Conservation (phyloP, 495 filamentous ascomycete genomes). For the Xylaria venustula region DNA sequence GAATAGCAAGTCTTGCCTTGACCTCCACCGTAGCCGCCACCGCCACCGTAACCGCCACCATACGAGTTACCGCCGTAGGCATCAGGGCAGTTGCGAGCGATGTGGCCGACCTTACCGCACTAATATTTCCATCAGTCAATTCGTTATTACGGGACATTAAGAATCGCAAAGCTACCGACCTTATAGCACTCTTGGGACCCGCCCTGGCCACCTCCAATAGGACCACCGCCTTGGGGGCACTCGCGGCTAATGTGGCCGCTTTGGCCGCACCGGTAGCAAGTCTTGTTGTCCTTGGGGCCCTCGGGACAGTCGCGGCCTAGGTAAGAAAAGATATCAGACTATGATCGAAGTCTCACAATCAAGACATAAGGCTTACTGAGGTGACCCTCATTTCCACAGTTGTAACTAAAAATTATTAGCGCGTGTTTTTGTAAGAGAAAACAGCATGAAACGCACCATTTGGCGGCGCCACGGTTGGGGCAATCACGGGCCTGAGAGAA, state of each 20-base stretch:
- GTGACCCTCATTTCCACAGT: conserved; percentile 72
- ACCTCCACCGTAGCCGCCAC: conserved; percentile 43
- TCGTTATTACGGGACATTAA: neutral
- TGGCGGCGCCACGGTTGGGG: conserved; percentile 87
- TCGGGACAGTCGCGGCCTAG: conserved; percentile 87
- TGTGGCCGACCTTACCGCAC: conserved; percentile 96
- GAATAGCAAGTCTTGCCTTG: conserved; percentile 87
- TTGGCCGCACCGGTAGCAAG: conserved; percentile 91
- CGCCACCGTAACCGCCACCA: conserved; percentile 29
- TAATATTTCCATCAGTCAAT: conserved; percentile 20
- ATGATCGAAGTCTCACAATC: neutral
- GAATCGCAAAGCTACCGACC: conserved; percentile 47
- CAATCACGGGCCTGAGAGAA: conserved; percentile 78
- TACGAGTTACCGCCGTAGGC: conserved; percentile 46
- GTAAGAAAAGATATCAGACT: neutral
- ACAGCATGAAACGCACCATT: conserved; percentile 63
- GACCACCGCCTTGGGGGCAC: conserved; percentile 60
- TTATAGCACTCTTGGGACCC: conserved; percentile 84
- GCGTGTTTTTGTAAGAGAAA: conserved; percentile 26
- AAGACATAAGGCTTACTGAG: conserved; percentile 61
- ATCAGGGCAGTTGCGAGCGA: conserved; percentile 91
- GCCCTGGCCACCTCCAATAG: conserved; percentile 33
- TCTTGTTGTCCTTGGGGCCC: conserved; percentile 82
- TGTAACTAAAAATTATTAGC: conserved; percentile 36
- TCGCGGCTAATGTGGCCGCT: conserved; percentile 92